Base-by-base conservation (phyloP, 108 stramenopile genomes). In the Skeletonema marinoi region DNA sequence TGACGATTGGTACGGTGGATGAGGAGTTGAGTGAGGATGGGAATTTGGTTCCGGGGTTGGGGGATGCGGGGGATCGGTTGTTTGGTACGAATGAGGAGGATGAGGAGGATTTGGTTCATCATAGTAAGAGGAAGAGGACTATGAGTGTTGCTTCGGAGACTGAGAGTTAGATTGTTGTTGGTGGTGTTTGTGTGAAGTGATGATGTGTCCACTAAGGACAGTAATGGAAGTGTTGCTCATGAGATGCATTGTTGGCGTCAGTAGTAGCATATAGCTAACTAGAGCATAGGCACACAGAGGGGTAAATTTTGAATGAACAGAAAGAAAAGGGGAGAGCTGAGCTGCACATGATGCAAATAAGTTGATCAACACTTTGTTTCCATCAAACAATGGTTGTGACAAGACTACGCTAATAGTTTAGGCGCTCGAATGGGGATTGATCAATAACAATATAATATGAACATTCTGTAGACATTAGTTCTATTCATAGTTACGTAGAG, bases 31-130 rank as follows among this genome's bases (percentile, higher is more conserved):
- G 70, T 48, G 89, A 87, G 21, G 85, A 90, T 56, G 98, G 98
- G 1, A 63, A 89, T 73, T 83, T 98, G 41, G 42, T 97, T 58
- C 98, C 98, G 1, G 98, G 98, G 12, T 75, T 99, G 41, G 98
- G 98, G 17, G 98, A 99, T 78, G 85, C 90, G 25, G 98, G 98
- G 1, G 95, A 98, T 83, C 92, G 98, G n/a, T 73, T 97, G 65
- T 97, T 91, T 83, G 90, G 90, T 6, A 93, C 92, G 10, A 25
- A 66, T 3, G 46, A 85, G 50, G 56, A 86, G 50, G 88, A 90
- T 56, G 91, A 94, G 51, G 90, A 93, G 33, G 88, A 91, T 38
- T 65, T 89, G 39, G 46, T 88, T 25, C 85, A 86, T 77, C 75
- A 74, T 32, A 80, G 77, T 42, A 89, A 89, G 73, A 80, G 90